Conservation (phyloP, 495 filamentous ascomycete species). For the Chlorociboria aeruginascens region DNA sequence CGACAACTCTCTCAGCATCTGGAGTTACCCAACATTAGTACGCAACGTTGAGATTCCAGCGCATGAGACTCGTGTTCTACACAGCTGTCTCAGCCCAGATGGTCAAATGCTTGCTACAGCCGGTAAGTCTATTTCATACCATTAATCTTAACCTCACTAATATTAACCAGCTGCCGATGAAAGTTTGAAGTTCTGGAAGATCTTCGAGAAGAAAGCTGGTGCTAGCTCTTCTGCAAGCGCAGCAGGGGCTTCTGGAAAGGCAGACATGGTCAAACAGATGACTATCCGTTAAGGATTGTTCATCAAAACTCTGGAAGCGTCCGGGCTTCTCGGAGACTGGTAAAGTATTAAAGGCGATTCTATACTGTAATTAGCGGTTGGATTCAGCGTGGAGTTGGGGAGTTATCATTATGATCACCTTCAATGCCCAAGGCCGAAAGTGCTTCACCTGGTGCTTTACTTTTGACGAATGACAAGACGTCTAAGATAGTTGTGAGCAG, state of each 20-base stretch:
- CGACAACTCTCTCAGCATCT: slow-evolving; percentile 97
- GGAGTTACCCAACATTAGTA: slow-evolving; percentile 93
- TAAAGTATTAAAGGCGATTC: slow-evolving; percentile 15
- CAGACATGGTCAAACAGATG: slow-evolving; percentile 85
- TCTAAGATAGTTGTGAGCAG: slow-evolving; percentile 1
- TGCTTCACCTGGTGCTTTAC: slow-evolving; percentile 23
- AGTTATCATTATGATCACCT: slow-evolving; percentile 13
- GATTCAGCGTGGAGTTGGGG: slow-evolving; percentile 19
- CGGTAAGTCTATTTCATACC: slow-evolving; percentile 20
- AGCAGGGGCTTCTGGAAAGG: slow-evolving; percentile 38
- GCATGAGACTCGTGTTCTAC: slow-evolving; percentile 93
- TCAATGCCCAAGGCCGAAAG: slow-evolving; percentile 23
- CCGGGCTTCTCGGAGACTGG: slow-evolving; percentile 13
- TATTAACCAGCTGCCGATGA: slow-evolving; percentile 59
- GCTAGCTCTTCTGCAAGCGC: slow-evolving; percentile 46
- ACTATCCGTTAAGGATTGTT: slow-evolving; percentile 66
- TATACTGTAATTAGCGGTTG: slow-evolving; percentile 19
- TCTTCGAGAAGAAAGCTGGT: slow-evolving; percentile 95
- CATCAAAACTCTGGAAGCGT: slow-evolving; percentile 14
- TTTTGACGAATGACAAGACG: slow-evolving; percentile 16
- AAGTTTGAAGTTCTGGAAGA: slow-evolving; percentile 98
- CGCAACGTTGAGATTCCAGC: slow-evolving; percentile 97
- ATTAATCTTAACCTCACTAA: slow-evolving; percentile 21
- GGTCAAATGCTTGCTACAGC: slow-evolving; percentile 96
- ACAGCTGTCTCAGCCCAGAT: slow-evolving; percentile 89